phyloP scores from a whole-genome alignment of 1,139 yeast genomes.

The Zygosaccharomyces pseudobailii region DNA sequence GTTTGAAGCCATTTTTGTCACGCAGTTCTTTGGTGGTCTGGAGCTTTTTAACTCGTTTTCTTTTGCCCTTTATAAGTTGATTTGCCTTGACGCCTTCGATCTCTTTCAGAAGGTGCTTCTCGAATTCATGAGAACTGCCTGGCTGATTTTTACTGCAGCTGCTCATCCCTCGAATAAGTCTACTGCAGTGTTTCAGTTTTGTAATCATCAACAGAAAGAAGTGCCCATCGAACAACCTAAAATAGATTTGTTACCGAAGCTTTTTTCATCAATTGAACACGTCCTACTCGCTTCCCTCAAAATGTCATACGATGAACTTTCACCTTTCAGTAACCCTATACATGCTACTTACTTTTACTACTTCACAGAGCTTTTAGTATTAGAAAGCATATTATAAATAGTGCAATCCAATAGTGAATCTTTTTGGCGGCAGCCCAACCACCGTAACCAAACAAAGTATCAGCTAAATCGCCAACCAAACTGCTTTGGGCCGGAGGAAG shows the following conservation, averaged over 20 bases:
- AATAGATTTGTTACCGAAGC: background rate
- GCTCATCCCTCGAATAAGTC: background rate
- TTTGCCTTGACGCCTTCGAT: constrained; percentile 12
- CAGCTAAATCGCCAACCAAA: constrained; percentile 10
- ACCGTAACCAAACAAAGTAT: constrained; percentile 15
- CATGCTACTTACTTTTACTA: background rate
- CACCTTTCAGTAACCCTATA: background rate
- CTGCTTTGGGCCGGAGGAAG: constrained; percentile 1
- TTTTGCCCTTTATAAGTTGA: constrained; percentile 10
- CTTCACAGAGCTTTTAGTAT: background rate
- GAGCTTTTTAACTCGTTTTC: constrained; percentile 15
- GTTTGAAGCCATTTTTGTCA: constrained; percentile 31
- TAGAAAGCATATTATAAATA: background rate
- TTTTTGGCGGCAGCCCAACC: constrained; percentile 17
- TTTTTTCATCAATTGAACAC: background rate
- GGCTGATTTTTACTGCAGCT: background rate
- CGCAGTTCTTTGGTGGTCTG: constrained; percentile 20
- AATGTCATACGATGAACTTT: background rate
- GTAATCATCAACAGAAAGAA: background rate
- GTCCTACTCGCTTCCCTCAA: background rate
- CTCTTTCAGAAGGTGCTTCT: constrained; percentile 10
- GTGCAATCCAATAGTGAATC: constrained; percentile 11
- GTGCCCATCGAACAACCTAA: background rate
- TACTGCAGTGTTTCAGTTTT: background rate
- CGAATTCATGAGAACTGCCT: constrained; percentile 4